phyloP scores from a whole-genome alignment of 225 moss, liverwort and hornwort genomes.

The Neckera pumila region DNA sequence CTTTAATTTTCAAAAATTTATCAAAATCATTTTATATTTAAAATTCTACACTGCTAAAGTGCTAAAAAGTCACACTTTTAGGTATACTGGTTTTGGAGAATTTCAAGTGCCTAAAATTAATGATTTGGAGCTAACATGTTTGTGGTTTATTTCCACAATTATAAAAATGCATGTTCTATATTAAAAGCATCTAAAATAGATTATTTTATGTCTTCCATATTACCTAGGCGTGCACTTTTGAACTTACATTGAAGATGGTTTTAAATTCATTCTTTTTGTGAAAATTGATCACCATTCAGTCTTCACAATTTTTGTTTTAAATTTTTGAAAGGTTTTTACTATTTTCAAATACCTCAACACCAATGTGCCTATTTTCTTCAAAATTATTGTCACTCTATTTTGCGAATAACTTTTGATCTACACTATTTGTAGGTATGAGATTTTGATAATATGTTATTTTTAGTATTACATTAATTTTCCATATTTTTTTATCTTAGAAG shows the following conservation, averaged over 20 bases:
- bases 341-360: too few species aligned
- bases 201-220: too few species aligned
- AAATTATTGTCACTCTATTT: background rate
- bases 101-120: too few species aligned
- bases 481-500: too few species aligned
- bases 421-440: background rate
- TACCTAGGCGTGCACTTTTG: rapidly evolving
- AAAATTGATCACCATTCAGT: background rate
- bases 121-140: too few species aligned
- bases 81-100: too few species aligned
- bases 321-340: background rate
- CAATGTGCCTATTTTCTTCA: background rate
- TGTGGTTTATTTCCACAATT: too few species aligned
- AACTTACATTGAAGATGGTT: background rate
- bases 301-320: background rate
- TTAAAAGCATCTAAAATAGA: background rate
- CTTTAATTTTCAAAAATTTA: too few species aligned
- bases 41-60: too few species aligned
- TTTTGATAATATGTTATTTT: background rate
- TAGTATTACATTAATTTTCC: background rate
- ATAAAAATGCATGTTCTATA: too few species aligned
- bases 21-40: background rate
- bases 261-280: background rate
- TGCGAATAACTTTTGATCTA: background rate
- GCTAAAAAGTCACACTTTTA: too few species aligned